Percentiles rank a stretch among this genome's conserved stretches.
These are phyloP conservation scores for Petunia hybrid DNA, from an alignment of 305 asterid genomes.

Conservation along the genomic window DNA sequence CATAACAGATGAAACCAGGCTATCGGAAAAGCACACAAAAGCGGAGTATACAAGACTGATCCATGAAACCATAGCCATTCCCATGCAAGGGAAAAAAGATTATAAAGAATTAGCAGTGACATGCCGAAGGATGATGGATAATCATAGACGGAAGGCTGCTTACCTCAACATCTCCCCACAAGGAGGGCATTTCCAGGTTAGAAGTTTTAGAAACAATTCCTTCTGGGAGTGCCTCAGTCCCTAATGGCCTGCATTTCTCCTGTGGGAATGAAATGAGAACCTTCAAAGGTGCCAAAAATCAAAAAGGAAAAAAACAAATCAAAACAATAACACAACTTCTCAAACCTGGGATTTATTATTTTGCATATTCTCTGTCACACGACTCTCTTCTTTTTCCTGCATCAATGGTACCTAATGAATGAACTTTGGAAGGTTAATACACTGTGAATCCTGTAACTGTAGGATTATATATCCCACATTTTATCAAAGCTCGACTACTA, in stretches of 20 bases:
- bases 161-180: slow-evolving; percentile 80
- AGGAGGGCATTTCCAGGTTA: slow-evolving; percentile 72
- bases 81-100: slow-evolving; percentile 19
- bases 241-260: slow-evolving; percentile 66
- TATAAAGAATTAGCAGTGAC: not conserved
- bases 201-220: slow-evolving; percentile 76
- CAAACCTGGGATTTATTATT: slow-evolving; percentile 65
- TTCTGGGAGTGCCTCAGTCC: slow-evolving; percentile 81
- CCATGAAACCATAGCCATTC: not conserved
- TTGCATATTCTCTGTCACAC: slow-evolving; percentile 33
- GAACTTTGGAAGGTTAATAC: slow-evolving; percentile 31
- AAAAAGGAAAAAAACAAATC: not conserved
- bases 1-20: not conserved
- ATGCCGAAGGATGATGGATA: not conserved
- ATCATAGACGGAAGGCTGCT: slow-evolving; percentile 6
- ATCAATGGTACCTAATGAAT: slow-evolving; percentile 44
- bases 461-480: not conserved
- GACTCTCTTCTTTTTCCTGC: slow-evolving; percentile 36
- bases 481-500: not conserved
- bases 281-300: slow-evolving; percentile 8
- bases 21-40: not conserved
- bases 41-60: slow-evolving; percentile 14
- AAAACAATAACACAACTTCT: not conserved
- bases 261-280: slow-evolving; percentile 39
- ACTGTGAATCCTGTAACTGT: not conserved